Conservation (phyloP, 2,329 filamentous ascomycete genomes). For the Fusarium goolgardi region DNA sequence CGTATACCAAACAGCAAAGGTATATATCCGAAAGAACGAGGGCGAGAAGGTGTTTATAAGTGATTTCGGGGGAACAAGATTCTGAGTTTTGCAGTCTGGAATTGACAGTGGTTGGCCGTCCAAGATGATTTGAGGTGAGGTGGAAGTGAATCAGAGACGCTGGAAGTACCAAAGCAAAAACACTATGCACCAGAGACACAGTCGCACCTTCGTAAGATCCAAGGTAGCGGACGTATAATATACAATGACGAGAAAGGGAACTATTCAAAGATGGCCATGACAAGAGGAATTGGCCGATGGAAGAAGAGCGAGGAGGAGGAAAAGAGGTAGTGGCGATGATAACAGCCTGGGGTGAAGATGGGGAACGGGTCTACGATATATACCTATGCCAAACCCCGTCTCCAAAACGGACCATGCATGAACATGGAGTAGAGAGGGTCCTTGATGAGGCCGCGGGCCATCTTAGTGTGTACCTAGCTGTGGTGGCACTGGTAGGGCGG, state of each 20-base stretch:
- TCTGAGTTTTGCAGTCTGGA: slow-evolving; percentile 34
- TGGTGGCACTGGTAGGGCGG: slow-evolving; percentile 46
- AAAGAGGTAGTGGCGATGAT: slow-evolving; percentile 47
- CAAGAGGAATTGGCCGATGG: slow-evolving; percentile 43
- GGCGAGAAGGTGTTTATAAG: slow-evolving; percentile 24
- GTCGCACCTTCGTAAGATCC: slow-evolving; percentile 38
- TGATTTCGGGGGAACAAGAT: slow-evolving; percentile 25
- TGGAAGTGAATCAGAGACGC: slow-evolving; percentile 45
- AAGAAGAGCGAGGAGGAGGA: slow-evolving; percentile 43
- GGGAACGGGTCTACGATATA: slow-evolving; percentile 61
- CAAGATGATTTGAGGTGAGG: slow-evolving; percentile 30
- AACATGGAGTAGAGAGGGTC: slow-evolving; percentile 55
- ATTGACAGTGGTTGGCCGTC: slow-evolving; percentile 42
- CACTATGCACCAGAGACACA: slow-evolving; percentile 46
- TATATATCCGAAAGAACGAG: slow-evolving; percentile 28
- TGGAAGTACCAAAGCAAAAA: slow-evolving; percentile 45
- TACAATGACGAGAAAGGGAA: slow-evolving; percentile 45
- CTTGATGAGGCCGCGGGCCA: slow-evolving; percentile 43
- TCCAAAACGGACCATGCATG: slow-evolving; percentile 52
- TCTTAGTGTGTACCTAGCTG: slow-evolving; percentile 42
- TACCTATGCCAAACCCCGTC: slow-evolving; percentile 50
- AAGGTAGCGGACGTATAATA: slow-evolving; percentile 42
- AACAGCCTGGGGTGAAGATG: slow-evolving; percentile 47
- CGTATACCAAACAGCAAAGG: slow-evolving; percentile 15
- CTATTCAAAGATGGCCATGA: slow-evolving; percentile 47